These are phyloP conservation scores for Candida nitratophila DNA, from an alignment of 805 yeast genomes.

Conservation along the genomic window DNA sequence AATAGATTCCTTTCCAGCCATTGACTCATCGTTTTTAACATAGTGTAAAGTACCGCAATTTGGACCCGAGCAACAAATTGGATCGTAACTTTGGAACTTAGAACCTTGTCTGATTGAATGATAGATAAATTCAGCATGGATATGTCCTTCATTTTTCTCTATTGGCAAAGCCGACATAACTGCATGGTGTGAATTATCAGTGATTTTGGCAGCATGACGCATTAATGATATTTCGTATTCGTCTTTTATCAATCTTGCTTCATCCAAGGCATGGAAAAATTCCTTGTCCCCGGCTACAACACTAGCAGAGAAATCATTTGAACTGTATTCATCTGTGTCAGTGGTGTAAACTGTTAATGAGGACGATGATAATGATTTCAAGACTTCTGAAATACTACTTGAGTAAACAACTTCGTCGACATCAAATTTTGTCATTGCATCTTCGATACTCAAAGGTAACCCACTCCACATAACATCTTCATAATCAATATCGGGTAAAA, in stretches of 20 bases:
- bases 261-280: slow-evolving; percentile 74
- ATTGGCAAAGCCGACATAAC: slow-evolving; percentile 91
- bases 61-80: slow-evolving; percentile 92
- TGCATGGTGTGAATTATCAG: slow-evolving; percentile 83
- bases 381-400: slow-evolving; percentile 34
- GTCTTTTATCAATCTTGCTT: slow-evolving; percentile 80
- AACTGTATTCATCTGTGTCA: slow-evolving; percentile 43
- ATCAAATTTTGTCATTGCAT: slow-evolving; percentile 61
- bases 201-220: slow-evolving; percentile 75
- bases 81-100: slow-evolving; percentile 83
- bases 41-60: slow-evolving; percentile 89
- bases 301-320: slow-evolving; percentile 23
- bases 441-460: slow-evolving; percentile 59
- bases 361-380: slow-evolving; percentile 25
- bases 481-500: slow-evolving; percentile 73
- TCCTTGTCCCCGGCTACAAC: slow-evolving; percentile 39
- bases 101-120: slow-evolving; percentile 94
- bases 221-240: slow-evolving; percentile 68
- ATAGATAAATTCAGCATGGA: slow-evolving; percentile 92
- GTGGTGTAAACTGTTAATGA: slow-evolving; percentile 37
- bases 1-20: slow-evolving; percentile 54
- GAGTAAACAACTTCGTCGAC: slow-evolving; percentile 75
- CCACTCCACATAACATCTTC: slow-evolving; percentile 99
- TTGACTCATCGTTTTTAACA: slow-evolving; percentile 66
- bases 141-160: slow-evolving; percentile 80